Evolutionary conservation across 2,329 filamentous ascomycete species (phyloP).

Genomic region (Stagonosporopsis chrysanthemi): DNA sequence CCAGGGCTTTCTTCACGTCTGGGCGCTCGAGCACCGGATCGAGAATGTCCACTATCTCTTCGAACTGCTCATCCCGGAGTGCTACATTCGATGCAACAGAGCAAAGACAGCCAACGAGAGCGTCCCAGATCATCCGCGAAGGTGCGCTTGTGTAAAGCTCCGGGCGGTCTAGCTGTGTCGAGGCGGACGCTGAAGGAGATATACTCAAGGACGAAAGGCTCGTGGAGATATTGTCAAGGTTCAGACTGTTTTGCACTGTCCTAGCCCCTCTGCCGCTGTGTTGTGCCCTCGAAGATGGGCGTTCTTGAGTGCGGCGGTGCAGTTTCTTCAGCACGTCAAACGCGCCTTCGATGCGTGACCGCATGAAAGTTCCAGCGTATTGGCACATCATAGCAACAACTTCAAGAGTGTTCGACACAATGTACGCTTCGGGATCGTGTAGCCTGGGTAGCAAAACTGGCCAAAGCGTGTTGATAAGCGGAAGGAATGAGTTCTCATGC

Average conservation of each 20-base stretch:
- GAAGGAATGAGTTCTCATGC: slow-evolving; percentile 85
- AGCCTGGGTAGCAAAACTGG: slow-evolving; percentile 76
- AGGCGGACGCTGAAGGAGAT: neutral
- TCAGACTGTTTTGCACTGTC: neutral
- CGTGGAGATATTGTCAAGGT: slow-evolving; percentile 11
- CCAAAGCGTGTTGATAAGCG: slow-evolving; percentile 90
- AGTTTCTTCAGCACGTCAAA: slow-evolving; percentile 64
- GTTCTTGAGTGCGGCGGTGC: slow-evolving; percentile 30
- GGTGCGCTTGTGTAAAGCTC: slow-evolving; percentile 62
- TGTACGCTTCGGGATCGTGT: slow-evolving; percentile 71
- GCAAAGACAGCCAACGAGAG: slow-evolving; percentile 65
- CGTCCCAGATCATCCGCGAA: slow-evolving; percentile 69
- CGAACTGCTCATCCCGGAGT: slow-evolving; percentile 73
- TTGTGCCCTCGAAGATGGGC: neutral
- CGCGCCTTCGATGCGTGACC: slow-evolving; percentile 74
- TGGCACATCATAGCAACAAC: slow-evolving; percentile 73
- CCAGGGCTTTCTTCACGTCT: slow-evolving; percentile 65
- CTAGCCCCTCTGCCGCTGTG: too few relatives aligned
- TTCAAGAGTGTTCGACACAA: slow-evolving; percentile 73
- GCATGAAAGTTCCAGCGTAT: slow-evolving; percentile 81
- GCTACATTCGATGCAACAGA: slow-evolving; percentile 68
- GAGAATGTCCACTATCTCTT: slow-evolving; percentile 72
- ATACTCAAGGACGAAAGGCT: slow-evolving; percentile 8
- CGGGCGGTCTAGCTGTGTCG: slow-evolving; percentile 12
- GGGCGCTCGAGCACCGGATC: slow-evolving; percentile 48